Base-by-base conservation (phyloP, 148 eudicot genomes). In the Fagopyrum esculentum region DNA sequence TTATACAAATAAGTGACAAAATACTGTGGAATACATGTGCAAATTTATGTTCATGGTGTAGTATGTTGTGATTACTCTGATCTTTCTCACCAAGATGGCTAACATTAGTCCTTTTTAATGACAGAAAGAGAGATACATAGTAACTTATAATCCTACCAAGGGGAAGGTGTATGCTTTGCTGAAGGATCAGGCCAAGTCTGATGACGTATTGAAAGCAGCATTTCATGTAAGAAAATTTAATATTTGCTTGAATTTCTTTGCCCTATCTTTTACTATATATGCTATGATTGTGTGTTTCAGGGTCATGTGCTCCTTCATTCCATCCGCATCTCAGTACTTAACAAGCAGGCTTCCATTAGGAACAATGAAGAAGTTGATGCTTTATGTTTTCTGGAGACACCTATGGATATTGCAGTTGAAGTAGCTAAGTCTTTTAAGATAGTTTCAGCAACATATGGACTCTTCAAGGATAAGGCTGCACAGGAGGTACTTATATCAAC, bases 281-380 rank as follows among this genome's bases (percentile, higher is more conserved):
- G 75, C 52, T 55, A 76, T 73, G 71, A 76, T 72, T 77, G 16
- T 73, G 56, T 76, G 44, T 79, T 79, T 26, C 89, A 95, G 96
- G 96, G 96, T 77, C 91, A 92, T 74, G 91, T 95, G 81, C 96
- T 92, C 46, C 88, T 87, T 73, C 91, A 90, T 80, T 85, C 86
- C 73, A 82, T 95, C 82, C 87, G 80, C 19, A 80, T 93, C 45
- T 86, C 89, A 73, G 26, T 22, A 22, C 78, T 73, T 11, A 81
- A 85, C 79, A 81, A 75, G 55, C 82, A 77, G 64, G 72, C 46
- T 72, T 50, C 76, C 17, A 64, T 82, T 68, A 84, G 76, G 50
- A 81, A 79, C 72, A 73, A 84, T 63, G 73, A 52, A 48, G 87
- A 78, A 48, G 56, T 69, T 79, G 90, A 86, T 74, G 78, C 12